Evolutionary conservation across 2,329 filamentous ascomycete species (phyloP).

Genomic region (Fulvia fulva): DNA sequence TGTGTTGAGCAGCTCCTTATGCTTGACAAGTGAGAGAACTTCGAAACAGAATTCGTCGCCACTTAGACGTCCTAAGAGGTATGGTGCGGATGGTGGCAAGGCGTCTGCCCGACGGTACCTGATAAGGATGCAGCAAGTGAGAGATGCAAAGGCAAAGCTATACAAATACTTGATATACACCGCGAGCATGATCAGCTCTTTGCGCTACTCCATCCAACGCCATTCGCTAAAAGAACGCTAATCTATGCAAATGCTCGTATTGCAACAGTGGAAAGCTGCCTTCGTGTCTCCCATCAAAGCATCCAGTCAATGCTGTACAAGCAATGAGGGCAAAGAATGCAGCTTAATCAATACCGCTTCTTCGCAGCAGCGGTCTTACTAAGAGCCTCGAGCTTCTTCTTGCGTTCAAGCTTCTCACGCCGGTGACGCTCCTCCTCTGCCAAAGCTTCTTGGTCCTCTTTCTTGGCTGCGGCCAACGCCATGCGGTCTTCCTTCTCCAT

Average conservation of each 20-base stretch:
- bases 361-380: constrained; percentile 33
- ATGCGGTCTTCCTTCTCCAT: constrained; percentile 66
- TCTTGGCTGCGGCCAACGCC: constrained; percentile 59
- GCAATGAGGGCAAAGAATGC: not conserved
- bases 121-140: no score
- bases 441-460: constrained; percentile 64
- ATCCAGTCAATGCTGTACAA: not conserved
- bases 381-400: constrained; percentile 37
- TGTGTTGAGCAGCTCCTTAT: no score
- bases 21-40: no score
- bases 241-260: not conserved
- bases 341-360: constrained; percentile 13
- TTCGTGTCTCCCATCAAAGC: not conserved
- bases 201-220: not conserved
- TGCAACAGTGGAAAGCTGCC: not conserved
- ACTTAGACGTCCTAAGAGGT: no score
- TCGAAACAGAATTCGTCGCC: no score
- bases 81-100: no score
- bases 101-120: no score
- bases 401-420: constrained; percentile 57
- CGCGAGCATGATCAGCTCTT: not conserved
- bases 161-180: not conserved
- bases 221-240: not conserved
- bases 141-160: not conserved
- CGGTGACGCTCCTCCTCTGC: constrained; percentile 59